Percentiles rank a stretch among this genome's conserved stretches.
Evolutionary conservation across 164 flowering plant species (phyloP).

Genomic region (Annona cherimola): DNA sequence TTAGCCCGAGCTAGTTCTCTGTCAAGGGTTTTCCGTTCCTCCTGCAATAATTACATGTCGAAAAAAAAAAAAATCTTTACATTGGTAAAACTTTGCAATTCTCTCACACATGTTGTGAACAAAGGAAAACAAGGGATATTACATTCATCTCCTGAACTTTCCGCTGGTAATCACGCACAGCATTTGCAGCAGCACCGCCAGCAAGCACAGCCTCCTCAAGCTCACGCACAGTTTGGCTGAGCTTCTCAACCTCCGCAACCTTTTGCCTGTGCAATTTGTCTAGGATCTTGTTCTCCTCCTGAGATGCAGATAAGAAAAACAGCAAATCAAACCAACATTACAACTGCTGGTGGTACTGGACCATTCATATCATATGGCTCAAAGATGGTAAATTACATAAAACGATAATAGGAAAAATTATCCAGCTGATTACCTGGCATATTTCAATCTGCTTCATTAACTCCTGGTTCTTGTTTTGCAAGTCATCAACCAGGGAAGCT

Average conservation of each 20-base stretch:
- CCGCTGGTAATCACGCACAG: conserved; percentile 66
- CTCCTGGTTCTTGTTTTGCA: conserved; percentile 74
- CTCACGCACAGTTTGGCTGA: conserved; percentile 65
- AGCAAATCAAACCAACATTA: background rate
- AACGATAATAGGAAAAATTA: background rate
- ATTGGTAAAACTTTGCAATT: background rate
- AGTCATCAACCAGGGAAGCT: conserved; percentile 71
- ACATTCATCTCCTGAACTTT: conserved; percentile 76
- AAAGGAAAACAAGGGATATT: conserved; percentile 8
- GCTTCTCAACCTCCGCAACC: conserved; percentile 65
- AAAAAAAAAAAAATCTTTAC: background rate
- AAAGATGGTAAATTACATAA: background rate
- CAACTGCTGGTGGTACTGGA: background rate
- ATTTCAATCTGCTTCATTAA: conserved; percentile 69
- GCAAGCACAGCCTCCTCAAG: conserved; percentile 75
- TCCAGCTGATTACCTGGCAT: conserved; percentile 50
- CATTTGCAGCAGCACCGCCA: conserved; percentile 79
- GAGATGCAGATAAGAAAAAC: conserved; percentile 1
- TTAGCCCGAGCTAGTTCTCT: conserved; percentile 80
- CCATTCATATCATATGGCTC: background rate
- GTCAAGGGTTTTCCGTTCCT: conserved; percentile 62
- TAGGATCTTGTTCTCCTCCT: conserved; percentile 68
- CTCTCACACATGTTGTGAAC: background rate
- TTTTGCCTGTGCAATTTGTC: conserved; percentile 72
- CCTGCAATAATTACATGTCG: conserved; percentile 30